Percentiles rank a stretch among this genome's conserved stretches.
phyloP scores from a whole-genome alignment of 768 basidiomycete species.

The Boletus coccyginus region DNA sequence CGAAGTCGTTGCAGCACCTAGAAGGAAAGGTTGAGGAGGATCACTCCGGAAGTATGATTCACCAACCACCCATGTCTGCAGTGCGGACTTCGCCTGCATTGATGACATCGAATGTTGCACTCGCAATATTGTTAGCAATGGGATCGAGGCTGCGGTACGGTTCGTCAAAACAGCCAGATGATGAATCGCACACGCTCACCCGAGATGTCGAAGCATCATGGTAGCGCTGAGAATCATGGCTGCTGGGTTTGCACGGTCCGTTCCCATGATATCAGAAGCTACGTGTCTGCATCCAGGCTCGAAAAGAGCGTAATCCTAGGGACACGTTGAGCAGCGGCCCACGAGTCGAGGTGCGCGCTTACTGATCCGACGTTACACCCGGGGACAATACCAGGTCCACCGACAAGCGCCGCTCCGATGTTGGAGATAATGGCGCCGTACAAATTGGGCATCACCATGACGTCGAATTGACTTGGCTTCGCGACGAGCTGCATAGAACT shows the following conservation, averaged over 20 bases:
- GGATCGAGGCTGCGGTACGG: constrained; percentile 65
- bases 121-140: constrained; percentile 91
- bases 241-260: constrained; percentile 93
- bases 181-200: constrained; percentile 46
- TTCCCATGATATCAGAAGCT: constrained; percentile 94
- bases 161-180: constrained; percentile 14
- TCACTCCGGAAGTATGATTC: background rate
- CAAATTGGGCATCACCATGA: constrained; percentile 98
- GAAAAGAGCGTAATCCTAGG: constrained; percentile 92
- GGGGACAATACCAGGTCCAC: constrained; percentile 96
- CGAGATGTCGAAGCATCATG: constrained; percentile 96
- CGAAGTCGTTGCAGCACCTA: constrained; percentile 86
- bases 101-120: constrained; percentile 90
- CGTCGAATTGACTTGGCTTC: constrained; percentile 93
- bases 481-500: constrained; percentile 99
- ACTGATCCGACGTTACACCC: constrained; percentile 97
- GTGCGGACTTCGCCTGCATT: constrained; percentile 86
- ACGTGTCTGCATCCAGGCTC: constrained; percentile 98
- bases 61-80: constrained; percentile 91
- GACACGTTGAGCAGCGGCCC: background rate
- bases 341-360: constrained; percentile 21
- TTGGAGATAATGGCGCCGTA: constrained; percentile 98
- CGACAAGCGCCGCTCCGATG: constrained; percentile 97
- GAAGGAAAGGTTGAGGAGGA: constrained; percentile 7
- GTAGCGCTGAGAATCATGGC: constrained; percentile 97